Conservation (phyloP, 208 protist genomes). For the Leishmania tarentolae region DNA sequence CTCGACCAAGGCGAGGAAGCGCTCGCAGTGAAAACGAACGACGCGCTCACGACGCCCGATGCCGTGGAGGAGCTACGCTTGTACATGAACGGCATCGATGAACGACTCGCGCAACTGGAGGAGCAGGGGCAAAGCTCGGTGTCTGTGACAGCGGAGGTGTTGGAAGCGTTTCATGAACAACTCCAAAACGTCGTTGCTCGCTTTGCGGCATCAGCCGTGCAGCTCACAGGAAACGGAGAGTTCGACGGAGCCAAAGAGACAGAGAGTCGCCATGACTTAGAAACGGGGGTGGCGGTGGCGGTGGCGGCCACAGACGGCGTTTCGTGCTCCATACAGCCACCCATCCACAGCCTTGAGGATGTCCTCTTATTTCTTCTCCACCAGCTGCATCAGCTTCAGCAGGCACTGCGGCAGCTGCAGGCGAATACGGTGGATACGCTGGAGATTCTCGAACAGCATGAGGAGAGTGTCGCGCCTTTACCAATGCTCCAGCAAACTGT, state of each 20-base stretch:
- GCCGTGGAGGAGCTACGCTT: conserved; percentile 7
- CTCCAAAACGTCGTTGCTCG: conserved; percentile 51
- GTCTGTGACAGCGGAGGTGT: conserved; percentile 35
- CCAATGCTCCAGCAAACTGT: conserved; percentile 43
- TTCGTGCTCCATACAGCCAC: background rate
- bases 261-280: background rate
- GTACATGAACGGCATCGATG: conserved; percentile 14
- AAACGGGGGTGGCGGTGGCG: background rate
- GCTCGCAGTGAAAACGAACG: background rate
- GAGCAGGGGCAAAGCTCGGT: conserved; percentile 23
- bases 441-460: conserved; percentile 74
- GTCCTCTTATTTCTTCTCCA: conserved; percentile 67
- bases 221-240: background rate
- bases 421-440: conserved; percentile 58
- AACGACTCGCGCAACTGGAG: conserved; percentile 22
- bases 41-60: background rate
- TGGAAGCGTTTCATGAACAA: conserved; percentile 36
- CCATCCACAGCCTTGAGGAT: conserved; percentile 49
- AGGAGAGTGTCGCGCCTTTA: conserved; percentile 50
- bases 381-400: conserved; percentile 40
- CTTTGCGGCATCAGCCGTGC: conserved; percentile 34
- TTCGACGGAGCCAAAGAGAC: background rate
- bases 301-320: background rate
- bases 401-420: conserved; percentile 50
- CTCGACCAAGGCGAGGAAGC: background rate